phyloP scores from a whole-genome alignment of 352 stramenopile genomes.

The Thalassiosira hispida region DNA sequence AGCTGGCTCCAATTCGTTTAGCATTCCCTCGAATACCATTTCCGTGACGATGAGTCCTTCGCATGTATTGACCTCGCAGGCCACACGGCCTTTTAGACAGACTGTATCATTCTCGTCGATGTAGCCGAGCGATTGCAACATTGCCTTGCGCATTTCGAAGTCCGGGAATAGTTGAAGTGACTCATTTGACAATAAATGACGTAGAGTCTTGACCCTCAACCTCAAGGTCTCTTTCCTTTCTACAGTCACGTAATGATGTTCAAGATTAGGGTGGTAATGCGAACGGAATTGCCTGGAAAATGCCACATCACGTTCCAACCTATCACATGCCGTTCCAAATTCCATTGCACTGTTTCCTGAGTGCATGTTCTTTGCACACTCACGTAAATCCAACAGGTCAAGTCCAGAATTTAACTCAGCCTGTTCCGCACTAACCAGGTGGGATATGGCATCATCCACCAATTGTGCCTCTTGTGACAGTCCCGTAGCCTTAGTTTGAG shows the following conservation, averaged over 20 bases:
- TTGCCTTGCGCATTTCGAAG: conserved; percentile 93
- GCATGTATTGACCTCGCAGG: conserved; percentile 98
- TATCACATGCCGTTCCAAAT: conserved; percentile 53
- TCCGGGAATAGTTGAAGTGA: conserved; percentile 94
- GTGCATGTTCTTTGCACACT: conserved; percentile 66
- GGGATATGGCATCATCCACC: conserved; percentile 64
- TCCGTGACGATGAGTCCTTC: conserved; percentile 98
- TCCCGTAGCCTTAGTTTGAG: conserved; percentile 33
- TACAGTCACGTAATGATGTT: conserved; percentile 66
- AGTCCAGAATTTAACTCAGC: conserved; percentile 51
- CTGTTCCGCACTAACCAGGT: conserved; percentile 67
- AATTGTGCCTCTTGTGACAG: conserved; percentile 51
- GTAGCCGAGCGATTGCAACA: conserved; percentile 94
- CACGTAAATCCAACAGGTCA: conserved; percentile 61
- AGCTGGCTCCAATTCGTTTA: conserved; percentile 94
- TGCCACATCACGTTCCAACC: conserved; percentile 48
- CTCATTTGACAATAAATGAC: conserved; percentile 81
- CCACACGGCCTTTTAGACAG: conserved; percentile 95
- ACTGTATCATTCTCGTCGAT: conserved; percentile 89
- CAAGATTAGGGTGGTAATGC: conserved; percentile 73
- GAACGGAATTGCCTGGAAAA: conserved; percentile 60
- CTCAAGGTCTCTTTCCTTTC: conserved; percentile 75
- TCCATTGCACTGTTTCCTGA: conserved; percentile 70
- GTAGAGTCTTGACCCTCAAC: conserved; percentile 59
- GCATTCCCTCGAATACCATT: conserved; percentile 98